These are phyloP conservation scores for Pyrus bretschneideri DNA, from an alignment of 306 rosid species.

Conservation along the genomic window DNA sequence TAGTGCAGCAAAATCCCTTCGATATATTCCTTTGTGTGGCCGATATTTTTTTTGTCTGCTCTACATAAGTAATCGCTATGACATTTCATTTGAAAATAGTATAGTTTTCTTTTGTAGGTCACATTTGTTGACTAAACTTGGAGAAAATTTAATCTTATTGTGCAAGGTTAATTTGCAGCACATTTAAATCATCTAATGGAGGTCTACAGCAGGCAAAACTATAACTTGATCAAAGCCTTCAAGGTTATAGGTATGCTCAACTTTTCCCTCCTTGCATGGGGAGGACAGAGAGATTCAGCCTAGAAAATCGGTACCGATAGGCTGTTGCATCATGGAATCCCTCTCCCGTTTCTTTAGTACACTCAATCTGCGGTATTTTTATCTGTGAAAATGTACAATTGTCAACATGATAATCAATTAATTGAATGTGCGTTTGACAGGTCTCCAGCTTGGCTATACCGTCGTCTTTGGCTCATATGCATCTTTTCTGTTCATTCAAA, in stretches of 20 bases:
- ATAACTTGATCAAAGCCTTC: slow-evolving; percentile 50
- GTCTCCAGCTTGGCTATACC: slow-evolving; percentile 92
- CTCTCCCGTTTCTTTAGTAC: background rate
- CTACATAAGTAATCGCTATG: background rate
- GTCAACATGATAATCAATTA: background rate
- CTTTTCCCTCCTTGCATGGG: slow-evolving; percentile 9
- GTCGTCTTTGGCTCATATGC: slow-evolving; percentile 90
- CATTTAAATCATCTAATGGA: slow-evolving; percentile 90
- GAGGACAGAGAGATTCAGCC: background rate
- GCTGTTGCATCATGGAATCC: background rate
- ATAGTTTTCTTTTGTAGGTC: background rate
- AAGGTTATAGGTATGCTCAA: slow-evolving; percentile 50
- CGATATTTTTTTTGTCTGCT: background rate
- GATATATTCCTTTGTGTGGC: background rate
- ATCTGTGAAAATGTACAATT: background rate
- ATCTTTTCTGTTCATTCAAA: slow-evolving; percentile 84
- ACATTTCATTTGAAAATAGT: background rate
- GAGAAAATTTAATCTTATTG: slow-evolving; percentile 9
- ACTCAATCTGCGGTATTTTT: background rate
- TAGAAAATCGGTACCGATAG: background rate
- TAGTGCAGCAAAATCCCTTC: background rate
- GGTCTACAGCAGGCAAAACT: slow-evolving; percentile 61
- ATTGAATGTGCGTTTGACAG: slow-evolving; percentile 32
- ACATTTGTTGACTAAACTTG: slow-evolving; percentile 6
- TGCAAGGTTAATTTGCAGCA: slow-evolving; percentile 50